Percentiles rank a stretch among this genome's conserved stretches.
These are phyloP conservation scores for Dalbergia cultrata DNA, from an alignment of 306 rosid species.

Conservation along the genomic window DNA sequence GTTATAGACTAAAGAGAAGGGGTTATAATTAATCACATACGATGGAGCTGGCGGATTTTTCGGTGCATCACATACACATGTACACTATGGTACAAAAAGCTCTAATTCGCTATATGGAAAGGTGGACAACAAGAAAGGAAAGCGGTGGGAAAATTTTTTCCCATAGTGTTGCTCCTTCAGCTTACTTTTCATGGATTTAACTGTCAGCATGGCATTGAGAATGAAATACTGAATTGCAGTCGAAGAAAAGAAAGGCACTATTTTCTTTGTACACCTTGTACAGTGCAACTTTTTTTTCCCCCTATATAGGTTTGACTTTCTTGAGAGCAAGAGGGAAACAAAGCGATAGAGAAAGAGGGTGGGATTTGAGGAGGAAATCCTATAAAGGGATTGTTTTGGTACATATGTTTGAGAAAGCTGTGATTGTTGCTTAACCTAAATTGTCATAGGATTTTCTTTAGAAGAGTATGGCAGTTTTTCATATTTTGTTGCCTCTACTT, in stretches of 20 bases:
- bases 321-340: neutral
- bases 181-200: constrained; percentile 37
- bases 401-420: constrained; percentile 10
- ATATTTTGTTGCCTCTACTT: neutral
- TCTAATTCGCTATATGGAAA: constrained; percentile 24
- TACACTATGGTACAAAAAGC: constrained; percentile 30
- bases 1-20: neutral
- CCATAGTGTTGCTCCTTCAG: constrained; percentile 40
- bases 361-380: neutral
- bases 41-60: constrained; percentile 41
- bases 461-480: neutral
- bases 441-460: neutral
- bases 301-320: constrained; percentile 54
- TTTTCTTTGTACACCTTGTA: constrained; percentile 50
- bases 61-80: constrained; percentile 20
- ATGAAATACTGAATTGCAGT: constrained; percentile 39
- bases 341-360: neutral
- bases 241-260: constrained; percentile 19
- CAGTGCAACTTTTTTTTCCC: constrained; percentile 41
- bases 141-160: constrained; percentile 25
- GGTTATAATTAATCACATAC: constrained; percentile 7
- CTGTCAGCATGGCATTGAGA: constrained; percentile 11
- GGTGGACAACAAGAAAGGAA: neutral
- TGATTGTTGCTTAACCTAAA: constrained; percentile 36
- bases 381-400: constrained; percentile 15